Percentiles rank a stretch among this genome's conserved stretches.
Conservation (phyloP, 73 alveolate species). For the Tetrahymena thermophila region DNA sequence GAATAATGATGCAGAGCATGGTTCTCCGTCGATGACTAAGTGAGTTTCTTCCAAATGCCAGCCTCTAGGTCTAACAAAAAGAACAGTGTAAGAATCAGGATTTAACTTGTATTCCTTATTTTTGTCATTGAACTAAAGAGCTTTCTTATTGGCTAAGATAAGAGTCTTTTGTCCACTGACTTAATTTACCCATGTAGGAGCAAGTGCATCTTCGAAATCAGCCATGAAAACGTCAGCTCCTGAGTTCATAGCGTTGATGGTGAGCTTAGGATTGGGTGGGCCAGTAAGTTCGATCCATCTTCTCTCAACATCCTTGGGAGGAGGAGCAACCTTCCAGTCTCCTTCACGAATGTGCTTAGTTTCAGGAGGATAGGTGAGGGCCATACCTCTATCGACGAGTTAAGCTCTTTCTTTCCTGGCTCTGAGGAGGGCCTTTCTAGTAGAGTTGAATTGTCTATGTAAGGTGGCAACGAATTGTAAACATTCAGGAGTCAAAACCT, state of each 20-base stretch:
- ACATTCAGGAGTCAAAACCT: not conserved
- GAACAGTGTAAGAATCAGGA: not conserved
- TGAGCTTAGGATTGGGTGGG: constrained; percentile 34
- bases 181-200: constrained; percentile 46
- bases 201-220: constrained; percentile 47
- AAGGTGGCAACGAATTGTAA: not conserved
- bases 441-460: constrained; percentile 1
- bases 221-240: constrained; percentile 52
- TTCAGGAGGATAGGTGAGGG: constrained; percentile 13
- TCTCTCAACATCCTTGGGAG: constrained; percentile 31
- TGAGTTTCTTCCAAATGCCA: constrained; percentile 37
- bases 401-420: not conserved
- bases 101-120: not conserved
- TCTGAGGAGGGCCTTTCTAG: constrained; percentile 1
- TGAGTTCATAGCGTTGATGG: constrained; percentile 37
- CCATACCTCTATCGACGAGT: constrained; percentile 7
- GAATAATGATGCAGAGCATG: constrained; percentile 42
- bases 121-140: not conserved
- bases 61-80: constrained; percentile 3
- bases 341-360: constrained; percentile 7
- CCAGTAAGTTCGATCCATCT: constrained; percentile 45
- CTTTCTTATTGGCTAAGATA: not conserved
- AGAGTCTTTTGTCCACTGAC: constrained; percentile 29
- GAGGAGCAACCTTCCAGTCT: constrained; percentile 28
- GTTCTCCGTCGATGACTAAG: constrained; percentile 23